Base-by-base conservation (phyloP, 495 filamentous ascomycete genomes). In the Penicillium cataractarum region DNA sequence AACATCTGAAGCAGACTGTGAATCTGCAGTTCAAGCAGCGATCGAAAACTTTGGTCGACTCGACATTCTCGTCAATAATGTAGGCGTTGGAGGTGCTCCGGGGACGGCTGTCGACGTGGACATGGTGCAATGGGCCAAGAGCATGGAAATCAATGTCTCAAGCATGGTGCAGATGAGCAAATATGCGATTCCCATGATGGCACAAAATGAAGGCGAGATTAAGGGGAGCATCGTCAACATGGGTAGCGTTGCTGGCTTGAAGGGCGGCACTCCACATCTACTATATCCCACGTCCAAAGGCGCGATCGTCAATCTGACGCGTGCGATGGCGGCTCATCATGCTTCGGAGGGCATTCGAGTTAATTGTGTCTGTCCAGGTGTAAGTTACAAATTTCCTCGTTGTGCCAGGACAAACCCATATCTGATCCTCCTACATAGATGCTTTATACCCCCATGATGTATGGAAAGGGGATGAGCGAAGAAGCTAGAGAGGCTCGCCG, bases 391-490 rank as follows among this genome's bases (percentile, higher is more conserved):
- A 26, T 9, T 42, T 46, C 2, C 1, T 9, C 24, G 2, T 13
- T 57, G n/a, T 35, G 33, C 13, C 33, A 35, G 33, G 31, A 6
- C 31, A 15, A 12, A 22, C 2, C 4, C 9, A 22, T 32, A 19
- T 15, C 50, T 60, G 35, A 64, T 4, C 26, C 5, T 13, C 55
- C 4, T 22, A 15, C 12, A 55, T 56, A 71, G 55, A 85, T 86
- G 82, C 73, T 87, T 6, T 87, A 81, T 57, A 86, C 83, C n/a
- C 83, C 85, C 0, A 86, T 86, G 84, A 82, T 86, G 76, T 82
- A 82, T 61, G 74, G 67, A 2, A 71, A 74, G 7, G 83, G 82
- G 0, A 85, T 86, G 80, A 82, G 70, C 29, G 72, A 78, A 22
- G 79, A 84, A 58, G 69, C 73, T 6, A 62, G 85, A 56, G 73